These are phyloP conservation scores for Trypanosoma cruzi DNA, from an alignment of 208 protist genomes.

Conservation along the genomic window DNA sequence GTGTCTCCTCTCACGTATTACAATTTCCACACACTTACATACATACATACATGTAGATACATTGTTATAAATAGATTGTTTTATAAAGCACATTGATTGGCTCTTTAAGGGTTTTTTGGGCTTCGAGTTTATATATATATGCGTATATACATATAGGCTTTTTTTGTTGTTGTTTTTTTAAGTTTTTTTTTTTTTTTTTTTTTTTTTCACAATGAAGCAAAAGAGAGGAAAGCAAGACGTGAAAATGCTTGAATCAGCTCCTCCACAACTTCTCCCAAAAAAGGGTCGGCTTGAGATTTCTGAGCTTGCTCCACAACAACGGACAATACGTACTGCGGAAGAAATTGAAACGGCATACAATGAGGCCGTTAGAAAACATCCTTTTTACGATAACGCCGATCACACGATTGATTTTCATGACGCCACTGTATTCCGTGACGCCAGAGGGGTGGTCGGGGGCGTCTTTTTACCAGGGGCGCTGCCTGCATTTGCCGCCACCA, in stretches of 20 bases:
- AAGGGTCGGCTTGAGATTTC: conserved; percentile 7
- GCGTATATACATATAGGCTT: too few relatives aligned
- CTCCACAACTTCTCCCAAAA: neutral
- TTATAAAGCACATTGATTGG: too few relatives aligned
- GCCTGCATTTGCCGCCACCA: conserved; percentile 55
- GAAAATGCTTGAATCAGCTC: neutral
- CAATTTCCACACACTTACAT: neutral
- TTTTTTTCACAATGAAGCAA: conserved; percentile 23
- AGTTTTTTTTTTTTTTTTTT: too few relatives aligned
- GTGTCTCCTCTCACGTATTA: too few relatives aligned
- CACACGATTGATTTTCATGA: conserved; percentile 67
- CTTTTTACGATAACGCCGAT: conserved; percentile 83
- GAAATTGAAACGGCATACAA: conserved; percentile 53
- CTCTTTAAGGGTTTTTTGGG: too few relatives aligned
- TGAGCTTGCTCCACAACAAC: neutral
- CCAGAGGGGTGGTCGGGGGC: conserved; percentile 61
- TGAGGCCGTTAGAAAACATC: conserved; percentile 77
- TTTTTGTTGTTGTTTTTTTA: too few relatives aligned
- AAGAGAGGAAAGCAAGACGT: conserved; percentile 3
- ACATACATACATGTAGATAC: too few relatives aligned
- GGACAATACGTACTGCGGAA: conserved; percentile 14
- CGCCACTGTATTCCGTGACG: conserved; percentile 64
- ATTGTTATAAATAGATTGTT: too few relatives aligned
- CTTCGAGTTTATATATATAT: too few relatives aligned
- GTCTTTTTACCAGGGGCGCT: conserved; percentile 70